A percentile compares a stretch with the other conserved stretches of the same genome.
phyloP scores from a whole-genome alignment of 345 rosid genomes.

The Angophora floribunda region DNA sequence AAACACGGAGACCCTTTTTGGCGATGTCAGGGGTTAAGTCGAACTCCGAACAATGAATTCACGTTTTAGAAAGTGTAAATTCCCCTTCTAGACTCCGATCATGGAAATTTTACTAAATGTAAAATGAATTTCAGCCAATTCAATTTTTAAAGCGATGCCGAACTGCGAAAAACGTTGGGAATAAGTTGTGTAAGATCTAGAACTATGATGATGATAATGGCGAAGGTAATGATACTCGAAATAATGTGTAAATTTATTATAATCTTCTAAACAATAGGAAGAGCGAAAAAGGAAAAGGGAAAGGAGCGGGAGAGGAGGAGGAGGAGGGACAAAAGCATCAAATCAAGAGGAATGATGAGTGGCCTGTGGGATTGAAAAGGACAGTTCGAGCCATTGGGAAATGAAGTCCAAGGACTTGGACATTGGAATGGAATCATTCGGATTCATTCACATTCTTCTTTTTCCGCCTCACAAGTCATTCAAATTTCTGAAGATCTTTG shows the following conservation, averaged over 20 bases:
- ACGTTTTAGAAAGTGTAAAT: background rate
- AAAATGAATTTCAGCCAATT: background rate
- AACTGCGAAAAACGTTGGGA: background rate
- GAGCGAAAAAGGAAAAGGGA: background rate
- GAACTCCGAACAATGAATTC: background rate
- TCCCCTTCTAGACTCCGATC: background rate
- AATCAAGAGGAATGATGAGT: background rate
- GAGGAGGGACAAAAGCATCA: background rate
- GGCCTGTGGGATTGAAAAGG: background rate
- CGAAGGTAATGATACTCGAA: background rate
- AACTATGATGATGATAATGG: background rate
- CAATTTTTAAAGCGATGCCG: background rate
- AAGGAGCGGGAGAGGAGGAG: background rate
- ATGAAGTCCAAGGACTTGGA: background rate
- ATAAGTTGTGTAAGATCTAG: background rate
- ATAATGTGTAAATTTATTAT: background rate
- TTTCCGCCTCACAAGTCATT: background rate
- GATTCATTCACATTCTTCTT: background rate
- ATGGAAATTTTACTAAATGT: background rate
- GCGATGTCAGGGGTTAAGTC: background rate
- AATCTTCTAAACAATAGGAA: background rate
- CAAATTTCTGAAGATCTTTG: background rate
- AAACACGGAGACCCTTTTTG: background rate
- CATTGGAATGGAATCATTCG: background rate
- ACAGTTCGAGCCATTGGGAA: background rate